A percentile compares a stretch with the other conserved stretches of the same genome.
These are phyloP conservation scores for Castanospermum australe DNA, from an alignment of 306 rosid species.

Conservation along the genomic window DNA sequence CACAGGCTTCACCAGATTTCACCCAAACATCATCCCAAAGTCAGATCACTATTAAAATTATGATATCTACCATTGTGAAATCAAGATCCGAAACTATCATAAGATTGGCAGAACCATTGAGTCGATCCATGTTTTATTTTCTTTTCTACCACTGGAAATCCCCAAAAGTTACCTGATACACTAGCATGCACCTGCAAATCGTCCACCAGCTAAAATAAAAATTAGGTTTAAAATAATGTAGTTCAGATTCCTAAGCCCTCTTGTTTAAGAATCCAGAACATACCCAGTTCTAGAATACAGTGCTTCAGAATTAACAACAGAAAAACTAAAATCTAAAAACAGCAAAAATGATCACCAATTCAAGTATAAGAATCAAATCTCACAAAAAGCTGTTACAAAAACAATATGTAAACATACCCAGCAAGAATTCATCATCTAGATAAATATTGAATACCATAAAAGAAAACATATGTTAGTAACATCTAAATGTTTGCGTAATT, in stretches of 20 bases:
- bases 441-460: not conserved
- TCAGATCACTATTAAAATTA: not conserved
- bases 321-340: not conserved
- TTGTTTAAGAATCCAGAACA: not conserved
- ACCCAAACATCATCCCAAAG: not conserved
- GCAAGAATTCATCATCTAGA: too few species aligned
- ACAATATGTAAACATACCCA: not conserved
- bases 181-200: not conserved
- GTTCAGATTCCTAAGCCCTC: not conserved
- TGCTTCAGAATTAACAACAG: not conserved
- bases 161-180: not conserved
- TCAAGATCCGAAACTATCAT: slow-evolving; percentile 92
- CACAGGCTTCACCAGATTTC: not conserved
- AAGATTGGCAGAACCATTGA: slow-evolving; percentile 56
- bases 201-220: not conserved
- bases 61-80: slow-evolving; percentile 63
- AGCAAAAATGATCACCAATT: not conserved
- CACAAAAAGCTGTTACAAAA: not conserved
- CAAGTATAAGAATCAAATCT: not conserved
- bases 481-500: not conserved
- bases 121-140: slow-evolving; percentile 49
- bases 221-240: not conserved
- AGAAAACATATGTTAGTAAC: not conserved
- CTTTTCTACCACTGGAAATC: not conserved
- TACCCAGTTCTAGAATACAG: not conserved